Evolutionary conservation across 2,329 filamentous ascomycete genomes (phyloP), one percentile per base, ranked within the genome.

Genomic region (Fusarium incarnatum): DNA sequence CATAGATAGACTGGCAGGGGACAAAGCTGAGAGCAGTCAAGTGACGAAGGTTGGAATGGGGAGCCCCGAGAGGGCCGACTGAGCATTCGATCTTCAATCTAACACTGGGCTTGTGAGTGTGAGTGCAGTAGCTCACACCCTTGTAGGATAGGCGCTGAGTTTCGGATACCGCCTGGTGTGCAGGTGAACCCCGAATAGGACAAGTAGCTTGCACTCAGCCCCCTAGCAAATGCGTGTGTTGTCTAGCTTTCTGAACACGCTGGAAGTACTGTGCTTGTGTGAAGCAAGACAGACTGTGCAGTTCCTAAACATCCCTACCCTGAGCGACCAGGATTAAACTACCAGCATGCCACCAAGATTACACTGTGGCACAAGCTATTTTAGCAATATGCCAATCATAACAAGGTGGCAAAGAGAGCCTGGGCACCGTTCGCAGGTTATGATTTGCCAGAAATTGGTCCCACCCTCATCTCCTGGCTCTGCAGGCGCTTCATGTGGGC

Each of bases 281-380:
- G 28, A n/a, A 47, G 9, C 46, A 50, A 68, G n/a, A 16, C 8
- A 47, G 25, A 77, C 74, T 76, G 76, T 76, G 53, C 61, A 48
- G 56, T 60, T 60, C 48, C 30, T 59, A 54, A 54, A 54, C 40
- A 60, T 57, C 65, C 72, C 60, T 73, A 57, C 72, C 49, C 34
- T 27, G 27, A 62, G 40, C 10, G 68, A 66, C 65, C 56, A 60
- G 68, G 69, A 60, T 64, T 16, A 34, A 22, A 23, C 45, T 59
- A 70, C 52, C 60, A 75, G 73, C 76, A 74, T 75, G 71, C 74
- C 72, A 70, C 75, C 73, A 74, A 73, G 68, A 76, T 77, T 71
- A 73, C 75, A 76, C 68, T 73, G 69, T 69, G 72, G 70, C 71
- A 63, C 58, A 57, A 46, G 37, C 76, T 77, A 75, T 57, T 30